Percentiles rank a stretch among this genome's conserved stretches.
These are phyloP conservation scores for Coccomyxa subellipsoidea DNA, from an alignment of 163 green algal genomes.

Conservation along the genomic window DNA sequence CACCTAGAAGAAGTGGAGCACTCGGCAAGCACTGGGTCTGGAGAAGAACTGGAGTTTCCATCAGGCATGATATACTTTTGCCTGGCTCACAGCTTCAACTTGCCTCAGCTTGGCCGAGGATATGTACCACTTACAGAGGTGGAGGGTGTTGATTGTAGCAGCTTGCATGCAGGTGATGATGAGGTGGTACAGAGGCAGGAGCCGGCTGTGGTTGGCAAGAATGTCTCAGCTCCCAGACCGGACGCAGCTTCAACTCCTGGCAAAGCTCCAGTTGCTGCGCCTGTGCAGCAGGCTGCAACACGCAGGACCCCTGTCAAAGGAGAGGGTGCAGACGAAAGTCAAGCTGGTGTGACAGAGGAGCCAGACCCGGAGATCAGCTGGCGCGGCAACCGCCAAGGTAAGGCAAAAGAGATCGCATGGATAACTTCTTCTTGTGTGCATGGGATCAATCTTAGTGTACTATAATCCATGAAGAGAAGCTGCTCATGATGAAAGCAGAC, in stretches of 20 bases:
- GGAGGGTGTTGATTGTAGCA: neutral
- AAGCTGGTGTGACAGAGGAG: neutral
- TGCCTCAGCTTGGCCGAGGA: no score
- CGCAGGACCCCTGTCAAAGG: neutral
- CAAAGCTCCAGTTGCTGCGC: neutral
- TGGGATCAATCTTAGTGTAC: neutral
- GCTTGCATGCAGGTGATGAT: neutral
- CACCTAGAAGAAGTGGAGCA: constrained; percentile 3
- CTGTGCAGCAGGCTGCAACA: neutral
- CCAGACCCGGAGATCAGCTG: neutral
- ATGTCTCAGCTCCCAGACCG: neutral
- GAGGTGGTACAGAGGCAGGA: neutral
- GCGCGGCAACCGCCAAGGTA: neutral
- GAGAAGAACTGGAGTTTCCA: constrained; percentile 3
- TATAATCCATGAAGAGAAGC: neutral
- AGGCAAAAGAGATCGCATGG: no score
- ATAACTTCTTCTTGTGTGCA: neutral
- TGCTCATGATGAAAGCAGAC: no score
- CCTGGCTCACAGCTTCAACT: neutral
- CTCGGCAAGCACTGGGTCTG: neutral
- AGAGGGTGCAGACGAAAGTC: neutral
- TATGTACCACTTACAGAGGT: no score
- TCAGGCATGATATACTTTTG: neutral
- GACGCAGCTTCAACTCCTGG: neutral
- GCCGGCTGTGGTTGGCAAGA: neutral